Evolutionary conservation across 2,329 filamentous ascomycete species (phyloP), one percentile per base, ranked within the genome.

Genomic region (Aureobasidium sp.): DNA sequence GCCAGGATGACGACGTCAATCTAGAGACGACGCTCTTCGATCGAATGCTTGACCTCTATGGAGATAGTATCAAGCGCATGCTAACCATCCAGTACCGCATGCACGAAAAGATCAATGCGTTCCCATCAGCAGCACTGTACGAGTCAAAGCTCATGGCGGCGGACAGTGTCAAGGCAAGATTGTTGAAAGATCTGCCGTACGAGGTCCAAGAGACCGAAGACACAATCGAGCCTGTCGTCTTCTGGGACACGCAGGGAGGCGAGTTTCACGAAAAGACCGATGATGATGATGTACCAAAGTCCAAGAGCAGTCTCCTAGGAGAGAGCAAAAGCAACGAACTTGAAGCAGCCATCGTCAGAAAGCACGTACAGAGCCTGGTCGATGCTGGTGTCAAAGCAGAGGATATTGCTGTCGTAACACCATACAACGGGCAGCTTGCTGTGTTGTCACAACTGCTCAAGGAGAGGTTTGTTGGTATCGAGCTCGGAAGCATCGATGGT

Each of bases 1-100:
- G 56, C 49, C n/a, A 72, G 73, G 52, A 74, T 70, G 42, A 72
- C 70, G 42, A 72, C 72, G 33, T 69, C 75, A 56, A 71, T 1
- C 81, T 99, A 6, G 92, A 96, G 70, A 89, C 82, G n/a, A 97
- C 94, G 0, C 80, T 99, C 33, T 99, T 99, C 73, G 93, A 97
- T 73, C 84, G 94, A 31, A 80, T 99, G 45, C 80, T 99, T 48
- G 81, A 82, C 5, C 78, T 97, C 17, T 90, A 99, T 71, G 94
- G 94, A 0, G 76, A 85, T 1, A 79, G 79, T 5, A 91, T 99
- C 76, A 97, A 97, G 77, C 82, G 89, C 57, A 96, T 97, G 90
- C 83, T 99, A 27, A 97, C 91, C 4, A 96, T 89, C 5, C 94
- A 99, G 76, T 99, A 99, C 74, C 91, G 94, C 40, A 99, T 99